Base-by-base conservation (phyloP, 2,329 filamentous ascomycete genomes). In the Colletotrichum shisoi region DNA sequence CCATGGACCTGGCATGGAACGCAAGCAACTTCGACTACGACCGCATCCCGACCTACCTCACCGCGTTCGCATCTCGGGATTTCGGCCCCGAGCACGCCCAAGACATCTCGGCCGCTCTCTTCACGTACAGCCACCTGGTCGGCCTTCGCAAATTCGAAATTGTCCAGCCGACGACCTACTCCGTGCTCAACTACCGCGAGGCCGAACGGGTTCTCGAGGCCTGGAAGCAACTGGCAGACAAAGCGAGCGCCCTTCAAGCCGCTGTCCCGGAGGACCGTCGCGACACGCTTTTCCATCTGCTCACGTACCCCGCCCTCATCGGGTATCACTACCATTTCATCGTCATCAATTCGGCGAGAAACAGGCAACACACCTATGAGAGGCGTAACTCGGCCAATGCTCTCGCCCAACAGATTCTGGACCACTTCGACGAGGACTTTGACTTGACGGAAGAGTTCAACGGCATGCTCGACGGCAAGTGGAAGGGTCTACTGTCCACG, bases 141-240 rank as follows among this genome's bases (percentile, higher is more conserved):
- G 84, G 84, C 57, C 81, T 82, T 74, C 81, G 87, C 65, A 89
- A 89, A 75, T 89, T 84, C 70, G 88, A 91, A 76, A 81, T 87
- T 12, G 77, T 89, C 3, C 85, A 88, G 70, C 80, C 85, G 0
- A 79, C 78, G 17, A 86, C 83, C 3, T 90, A 86, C 76, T 88
- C 83, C 52, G 75, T 88, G 2, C 79, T 88, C 73, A 86, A 90
- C 78, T 90, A 89, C 74, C 82, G 86, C 70, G 88, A 91, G 77
- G 87, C 85, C 1, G 85, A 89, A 53, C 79, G 77, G 0, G 79
- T 89, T 1, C 78, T 89, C 12, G 78, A 79, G 3, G 81, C 85
- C 67, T 90, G 87, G 87, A 74, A 79, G 13, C 71, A 76, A 0
- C 79, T 87, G 40, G 79, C 79, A 1, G 71, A 76, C 13, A 75